These are phyloP conservation scores for Cryptococcus wingfieldii DNA, from an alignment of 1,284 basidiomycete species.

Conservation along the genomic window DNA sequence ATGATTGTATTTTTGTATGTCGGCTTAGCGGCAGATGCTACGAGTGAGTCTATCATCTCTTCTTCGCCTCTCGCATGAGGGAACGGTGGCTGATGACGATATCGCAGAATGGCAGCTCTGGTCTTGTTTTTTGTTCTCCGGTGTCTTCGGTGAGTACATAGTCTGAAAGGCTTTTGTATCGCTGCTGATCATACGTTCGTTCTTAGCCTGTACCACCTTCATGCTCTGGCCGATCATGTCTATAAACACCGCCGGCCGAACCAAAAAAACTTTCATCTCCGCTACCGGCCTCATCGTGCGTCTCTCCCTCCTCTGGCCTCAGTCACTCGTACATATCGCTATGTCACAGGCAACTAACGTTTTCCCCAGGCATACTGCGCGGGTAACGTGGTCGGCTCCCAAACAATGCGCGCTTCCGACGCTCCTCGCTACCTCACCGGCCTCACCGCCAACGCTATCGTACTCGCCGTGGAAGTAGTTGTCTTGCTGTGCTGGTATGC, in stretches of 20 bases:
- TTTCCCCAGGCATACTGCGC: conserved; percentile 17
- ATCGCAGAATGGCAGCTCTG: conserved; percentile 22
- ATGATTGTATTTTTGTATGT: conserved; percentile 24
- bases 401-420: conserved; percentile 19
- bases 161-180: too few relatives aligned
- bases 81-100: background rate
- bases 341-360: background rate
- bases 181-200: background rate
- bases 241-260: conserved; percentile 30
- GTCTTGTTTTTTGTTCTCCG: conserved; percentile 20
- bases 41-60: conserved; percentile 1
- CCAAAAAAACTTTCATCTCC: conserved; percentile 29
- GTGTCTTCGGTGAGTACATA: conserved; percentile 7
- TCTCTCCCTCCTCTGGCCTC: background rate
- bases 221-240: conserved; percentile 32
- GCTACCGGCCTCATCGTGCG: conserved; percentile 12
- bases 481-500: conserved; percentile 20
- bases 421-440: conserved; percentile 21
- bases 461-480: conserved; percentile 12
- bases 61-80: background rate
- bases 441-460: conserved; percentile 17
- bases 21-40: conserved; percentile 13
- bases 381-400: conserved; percentile 28
- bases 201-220: conserved; percentile 20
- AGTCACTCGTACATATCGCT: background rate